These are phyloP conservation scores for Colletotrichum graminicola DNA, from an alignment of 2,329 filamentous ascomycete genomes.

Conservation along the genomic window DNA sequence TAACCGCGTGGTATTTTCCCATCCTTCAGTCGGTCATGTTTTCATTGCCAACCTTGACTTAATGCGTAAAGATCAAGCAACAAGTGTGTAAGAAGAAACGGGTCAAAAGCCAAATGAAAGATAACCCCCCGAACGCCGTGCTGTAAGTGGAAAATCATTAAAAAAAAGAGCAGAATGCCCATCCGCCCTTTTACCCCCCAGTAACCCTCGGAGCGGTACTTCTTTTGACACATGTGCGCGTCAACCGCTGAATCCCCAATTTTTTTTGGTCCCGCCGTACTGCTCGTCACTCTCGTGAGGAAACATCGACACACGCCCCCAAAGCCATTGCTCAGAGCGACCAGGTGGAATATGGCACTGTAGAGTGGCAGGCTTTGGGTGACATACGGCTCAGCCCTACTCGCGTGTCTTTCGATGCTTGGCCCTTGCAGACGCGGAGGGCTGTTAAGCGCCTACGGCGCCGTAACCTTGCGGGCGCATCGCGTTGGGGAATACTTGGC, in stretches of 20 bases:
- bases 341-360: not conserved
- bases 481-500: constrained; percentile 57
- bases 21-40: constrained; percentile 40
- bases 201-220: constrained; percentile 22
- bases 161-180: constrained; percentile 33
- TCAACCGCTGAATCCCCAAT: constrained; percentile 7
- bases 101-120: constrained; percentile 5
- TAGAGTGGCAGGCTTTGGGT: constrained; percentile 1
- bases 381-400: constrained; percentile 8
- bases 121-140: constrained; percentile 37
- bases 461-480: constrained; percentile 68
- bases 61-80: constrained; percentile 31
- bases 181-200: constrained; percentile 19
- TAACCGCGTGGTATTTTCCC: constrained; percentile 41
- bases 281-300: constrained; percentile 19
- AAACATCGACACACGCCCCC: constrained; percentile 22
- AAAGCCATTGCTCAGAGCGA: constrained; percentile 17
- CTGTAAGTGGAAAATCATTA: constrained; percentile 40
- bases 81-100: not conserved
- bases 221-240: constrained; percentile 10
- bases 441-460: constrained; percentile 66
- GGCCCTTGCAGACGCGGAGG: constrained; percentile 10
- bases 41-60: constrained; percentile 39
- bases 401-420: not conserved
- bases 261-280: constrained; percentile 2